Percentiles rank a stretch among this genome's conserved stretches.
phyloP scores from a whole-genome alignment of 768 basidiomycete species.

The Kwoniella botswanensis region DNA sequence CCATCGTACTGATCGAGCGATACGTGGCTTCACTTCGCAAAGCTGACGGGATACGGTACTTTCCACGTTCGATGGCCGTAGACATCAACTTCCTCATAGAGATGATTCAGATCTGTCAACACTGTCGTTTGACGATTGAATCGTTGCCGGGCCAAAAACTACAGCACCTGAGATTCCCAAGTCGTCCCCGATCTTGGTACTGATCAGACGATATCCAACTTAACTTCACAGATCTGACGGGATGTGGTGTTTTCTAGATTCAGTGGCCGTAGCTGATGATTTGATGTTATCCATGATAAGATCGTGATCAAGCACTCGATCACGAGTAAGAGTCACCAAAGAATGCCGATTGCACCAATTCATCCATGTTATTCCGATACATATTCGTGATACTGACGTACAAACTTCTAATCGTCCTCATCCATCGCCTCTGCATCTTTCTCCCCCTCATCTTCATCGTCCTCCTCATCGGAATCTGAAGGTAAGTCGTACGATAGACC shows the following conservation, averaged over 20 bases:
- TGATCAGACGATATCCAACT: neutral
- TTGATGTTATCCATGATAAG: neutral
- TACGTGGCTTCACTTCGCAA: neutral
- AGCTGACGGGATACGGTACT: neutral
- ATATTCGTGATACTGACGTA: neutral
- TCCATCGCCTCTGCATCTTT: conserved; percentile 23
- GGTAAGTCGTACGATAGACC: conserved; percentile 52
- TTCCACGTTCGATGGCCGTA: neutral
- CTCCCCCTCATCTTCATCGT: conserved; percentile 42
- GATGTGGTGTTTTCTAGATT: neutral
- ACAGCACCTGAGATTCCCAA: neutral
- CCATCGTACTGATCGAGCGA: neutral
- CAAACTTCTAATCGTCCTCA: conserved; percentile 23
- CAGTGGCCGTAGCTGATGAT: neutral
- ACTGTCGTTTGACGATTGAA: too few species aligned
- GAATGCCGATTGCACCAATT: neutral
- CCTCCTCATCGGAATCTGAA: conserved; percentile 48
- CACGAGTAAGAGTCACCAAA: neutral
- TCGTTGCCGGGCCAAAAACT: neutral
- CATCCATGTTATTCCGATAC: neutral
- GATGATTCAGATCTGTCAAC: neutral
- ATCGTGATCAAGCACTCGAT: neutral
- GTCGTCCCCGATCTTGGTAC: neutral
- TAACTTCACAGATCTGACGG: neutral
- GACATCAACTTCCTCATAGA: neutral